phyloP scores from a whole-genome alignment of 2,329 filamentous ascomycete genomes.

The Stenocarpella maydis region DNA sequence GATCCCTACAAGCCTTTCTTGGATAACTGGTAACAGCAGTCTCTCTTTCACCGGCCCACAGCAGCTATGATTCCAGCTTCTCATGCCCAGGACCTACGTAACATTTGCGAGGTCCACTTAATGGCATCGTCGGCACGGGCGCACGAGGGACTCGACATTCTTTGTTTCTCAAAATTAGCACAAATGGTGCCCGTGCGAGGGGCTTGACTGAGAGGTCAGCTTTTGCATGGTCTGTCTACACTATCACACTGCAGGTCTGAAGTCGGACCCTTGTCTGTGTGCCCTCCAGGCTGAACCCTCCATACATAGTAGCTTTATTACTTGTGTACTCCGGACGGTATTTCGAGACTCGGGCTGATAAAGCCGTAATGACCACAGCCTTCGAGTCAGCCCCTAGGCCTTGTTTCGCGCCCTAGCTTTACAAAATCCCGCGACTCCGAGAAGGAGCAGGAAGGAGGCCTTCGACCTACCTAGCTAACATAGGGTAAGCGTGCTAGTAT shows the following conservation, averaged over 20 bases:
- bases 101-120: not conserved
- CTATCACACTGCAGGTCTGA: not conserved
- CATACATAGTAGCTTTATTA: not conserved
- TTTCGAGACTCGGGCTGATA: constrained; percentile 13
- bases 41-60: not conserved
- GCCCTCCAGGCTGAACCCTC: not conserved
- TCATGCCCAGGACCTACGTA: not conserved
- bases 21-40: constrained; percentile 12
- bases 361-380: constrained; percentile 13
- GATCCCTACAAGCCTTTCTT: constrained; percentile 1
- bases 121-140: not conserved
- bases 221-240: not conserved
- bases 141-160: constrained; percentile 1
- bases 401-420: constrained; percentile 7
- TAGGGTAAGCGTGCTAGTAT: not conserved
- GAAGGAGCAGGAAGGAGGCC: not conserved
- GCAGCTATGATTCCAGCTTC: not conserved
- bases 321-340: constrained; percentile 19
- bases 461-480: not conserved
- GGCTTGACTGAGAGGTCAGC: not conserved
- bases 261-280: constrained; percentile 9
- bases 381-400: constrained; percentile 22
- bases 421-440: constrained; percentile 6
- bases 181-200: not conserved
- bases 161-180: constrained; percentile 6